Base-by-base conservation (phyloP, 768 basidiomycete genomes). In the Boletellus ananas region DNA sequence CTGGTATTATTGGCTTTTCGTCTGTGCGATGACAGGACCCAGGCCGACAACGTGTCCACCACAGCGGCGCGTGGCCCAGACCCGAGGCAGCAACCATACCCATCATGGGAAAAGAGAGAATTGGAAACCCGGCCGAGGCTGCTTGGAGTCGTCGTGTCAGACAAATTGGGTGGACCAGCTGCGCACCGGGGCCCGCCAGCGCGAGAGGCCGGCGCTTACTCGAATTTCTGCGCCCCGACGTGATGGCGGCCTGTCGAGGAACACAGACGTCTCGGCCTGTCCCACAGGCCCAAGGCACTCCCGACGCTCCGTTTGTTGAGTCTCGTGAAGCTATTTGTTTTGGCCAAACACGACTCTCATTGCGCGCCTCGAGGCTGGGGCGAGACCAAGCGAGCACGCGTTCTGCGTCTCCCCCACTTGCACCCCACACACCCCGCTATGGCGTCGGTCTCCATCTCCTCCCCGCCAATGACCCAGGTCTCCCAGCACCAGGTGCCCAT, bases 401-500 rank as follows among this genome's bases (percentile, higher is more conserved):
- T 14, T 31, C 40, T 23, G 38, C 53, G 53, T 55, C 45, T 37
- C 45, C 36, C 46, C 34, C 18, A 39, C 54, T 43, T 35, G 45
- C 49, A 38, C 52, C 51, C 40, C 57, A 45, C 51, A 34, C 58
- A 2, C 23, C 55, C 56, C 56, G 61, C 53, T 51, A 73, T 73
- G 72, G 73, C 72, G 40, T 67, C 70, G 31, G 62, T 64, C 29
- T 51, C 68, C 9, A 47, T 69, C 37, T 82, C 81, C 31, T 83
- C 85, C 53, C 75, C 75, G 43, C 77, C 77, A 38, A 79, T 79
- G 39, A 79, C 78, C 0, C 78, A 79, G 65, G 78, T 79, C 7
- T 76, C 77, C 3, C 83, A 85, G 54, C 65, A 67, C 37, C 65
- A 60, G 17, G 74, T 76, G 2, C 82, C 85, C 34, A 70, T 82